Evolutionary conservation across 2,329 filamentous ascomycete genomes (phyloP), one percentile per base, ranked within the genome.

Genomic region (Botrytis aclada): DNA sequence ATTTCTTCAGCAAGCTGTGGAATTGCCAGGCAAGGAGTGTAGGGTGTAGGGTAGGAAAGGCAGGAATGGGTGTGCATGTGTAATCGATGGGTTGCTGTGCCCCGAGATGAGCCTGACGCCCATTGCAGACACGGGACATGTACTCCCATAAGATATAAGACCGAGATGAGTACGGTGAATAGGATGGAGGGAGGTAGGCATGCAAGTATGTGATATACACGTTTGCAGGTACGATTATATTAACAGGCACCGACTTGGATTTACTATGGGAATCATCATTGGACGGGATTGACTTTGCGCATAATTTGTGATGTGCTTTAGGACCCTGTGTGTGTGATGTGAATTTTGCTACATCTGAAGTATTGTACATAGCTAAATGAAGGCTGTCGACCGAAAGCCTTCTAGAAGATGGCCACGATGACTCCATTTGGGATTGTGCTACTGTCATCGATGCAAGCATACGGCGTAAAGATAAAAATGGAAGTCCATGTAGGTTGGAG

Each of bases 31-130:
- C 16, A 39, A 39, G 16, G 34, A 56, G 51, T 56, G 51, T 56
- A 56, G 51, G 51, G 51, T 56, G 51, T 56, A 54, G 51, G 51
- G 51, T 37, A 63, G 37, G n/a, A 41, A 43, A 18, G n/a, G 39
- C 18, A 54, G 45, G 64, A 54, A 54, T 54, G 51, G 32, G 64
- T 41, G 45, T 51, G 64, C 64, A 54, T 54, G 51, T 67, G 45
- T 54, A 39, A 56, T 67, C 64, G 25, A 51, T 41, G 34, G 3
- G 47, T 56, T 14, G 43, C 65, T 67, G 47, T 56, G 65, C n/a
- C 65, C 65, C 65, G 65, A 67, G n/a, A 67, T 67, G 56, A 37
- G 51, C 51, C 65, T 56, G 65, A 67, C 47, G 37, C 9, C 37
- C 37, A 41, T 32, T 43, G 65, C 65, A 56, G 64, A 67, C 65